A percentile compares a stretch with the other conserved stretches of the same genome.
phyloP scores from a whole-genome alignment of 163 green algal species.

The Chlamydomonas reinhardtii region DNA sequence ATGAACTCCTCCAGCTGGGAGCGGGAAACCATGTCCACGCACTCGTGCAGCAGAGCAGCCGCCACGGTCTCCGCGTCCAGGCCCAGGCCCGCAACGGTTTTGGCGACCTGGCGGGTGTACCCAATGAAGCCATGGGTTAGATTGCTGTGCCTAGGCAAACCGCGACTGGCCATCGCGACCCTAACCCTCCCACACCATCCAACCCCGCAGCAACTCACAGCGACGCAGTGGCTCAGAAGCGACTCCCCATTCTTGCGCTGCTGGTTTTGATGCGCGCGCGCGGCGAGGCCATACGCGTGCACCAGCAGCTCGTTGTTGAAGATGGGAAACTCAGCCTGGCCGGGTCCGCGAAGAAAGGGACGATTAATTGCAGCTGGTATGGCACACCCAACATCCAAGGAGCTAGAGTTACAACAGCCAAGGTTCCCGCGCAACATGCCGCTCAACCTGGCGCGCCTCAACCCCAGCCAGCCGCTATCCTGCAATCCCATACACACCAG shows the following conservation, averaged over 20 bases:
- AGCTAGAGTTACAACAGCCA: too few species aligned
- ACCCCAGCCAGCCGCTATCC: too few species aligned
- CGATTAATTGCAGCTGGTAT: too few species aligned
- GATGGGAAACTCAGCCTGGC: constrained; percentile 57
- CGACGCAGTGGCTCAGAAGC: constrained; percentile 73
- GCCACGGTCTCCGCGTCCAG: constrained; percentile 79
- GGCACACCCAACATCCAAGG: too few species aligned
- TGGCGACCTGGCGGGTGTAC: too few species aligned
- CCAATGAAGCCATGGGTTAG: too few species aligned
- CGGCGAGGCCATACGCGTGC: constrained; percentile 61
- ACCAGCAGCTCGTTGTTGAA: constrained; percentile 62
- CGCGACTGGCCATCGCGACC: background rate
- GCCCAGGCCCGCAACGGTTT: constrained; percentile 66
- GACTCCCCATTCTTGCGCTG: constrained; percentile 66
- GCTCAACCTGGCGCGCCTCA: too few species aligned
- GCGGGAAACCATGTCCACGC: constrained; percentile 62
- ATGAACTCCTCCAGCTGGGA: constrained; percentile 75
- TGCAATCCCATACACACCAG: too few species aligned
- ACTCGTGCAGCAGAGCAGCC: constrained; percentile 85
- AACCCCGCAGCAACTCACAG: constrained; percentile 59
- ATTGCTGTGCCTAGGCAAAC: too few species aligned
- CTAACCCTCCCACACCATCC: background rate
- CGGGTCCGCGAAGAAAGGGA: too few species aligned
- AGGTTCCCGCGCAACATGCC: too few species aligned
- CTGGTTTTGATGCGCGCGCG: constrained; percentile 71